These are phyloP conservation scores for Boletus sp. DNA, from an alignment of 768 basidiomycete genomes.

Conservation along the genomic window DNA sequence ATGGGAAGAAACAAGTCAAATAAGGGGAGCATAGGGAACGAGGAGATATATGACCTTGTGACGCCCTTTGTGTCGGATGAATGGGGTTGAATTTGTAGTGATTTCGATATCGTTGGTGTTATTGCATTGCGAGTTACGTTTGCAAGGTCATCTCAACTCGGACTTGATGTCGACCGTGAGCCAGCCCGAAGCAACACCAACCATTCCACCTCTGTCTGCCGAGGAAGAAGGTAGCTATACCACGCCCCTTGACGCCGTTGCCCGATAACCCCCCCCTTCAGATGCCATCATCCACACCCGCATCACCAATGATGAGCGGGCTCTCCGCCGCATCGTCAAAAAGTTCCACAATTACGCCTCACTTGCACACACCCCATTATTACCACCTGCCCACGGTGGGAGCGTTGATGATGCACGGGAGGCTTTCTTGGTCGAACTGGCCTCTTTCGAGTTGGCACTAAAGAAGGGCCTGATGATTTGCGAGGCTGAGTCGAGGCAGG, in stretches of 20 bases:
- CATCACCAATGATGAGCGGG: slow-evolving; percentile 79
- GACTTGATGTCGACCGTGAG: slow-evolving; percentile 6
- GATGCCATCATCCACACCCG: slow-evolving; percentile 79
- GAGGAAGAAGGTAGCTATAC: slow-evolving; percentile 59
- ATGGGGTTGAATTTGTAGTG: slow-evolving; percentile 46
- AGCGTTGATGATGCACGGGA: slow-evolving; percentile 70
- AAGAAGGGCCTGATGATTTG: slow-evolving; percentile 82
- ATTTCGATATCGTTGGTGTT: neutral
- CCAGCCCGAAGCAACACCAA: slow-evolving; percentile 9
- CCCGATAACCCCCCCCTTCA: slow-evolving; percentile 28
- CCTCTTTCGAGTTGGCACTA: slow-evolving; percentile 68
- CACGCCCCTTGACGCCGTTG: slow-evolving; percentile 8
- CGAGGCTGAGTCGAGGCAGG: slow-evolving; percentile 81
- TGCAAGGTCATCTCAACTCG: neutral
- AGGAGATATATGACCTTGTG: slow-evolving; percentile 77
- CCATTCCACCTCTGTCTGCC: slow-evolving; percentile 45
- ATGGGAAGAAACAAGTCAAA: slow-evolving; percentile 49
- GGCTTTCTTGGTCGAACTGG: slow-evolving; percentile 73
- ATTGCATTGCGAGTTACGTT: neutral
- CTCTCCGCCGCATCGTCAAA: slow-evolving; percentile 73
- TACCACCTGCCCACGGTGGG: slow-evolving; percentile 28
- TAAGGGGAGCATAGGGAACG: slow-evolving; percentile 56
- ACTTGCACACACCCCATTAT: slow-evolving; percentile 47
- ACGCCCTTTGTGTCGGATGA: slow-evolving; percentile 80
- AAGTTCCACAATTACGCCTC: slow-evolving; percentile 75